A percentile compares a stretch with the other conserved stretches of the same genome.
Conservation (phyloP, 768 basidiomycete genomes). For the Leccinum sublutescens region DNA sequence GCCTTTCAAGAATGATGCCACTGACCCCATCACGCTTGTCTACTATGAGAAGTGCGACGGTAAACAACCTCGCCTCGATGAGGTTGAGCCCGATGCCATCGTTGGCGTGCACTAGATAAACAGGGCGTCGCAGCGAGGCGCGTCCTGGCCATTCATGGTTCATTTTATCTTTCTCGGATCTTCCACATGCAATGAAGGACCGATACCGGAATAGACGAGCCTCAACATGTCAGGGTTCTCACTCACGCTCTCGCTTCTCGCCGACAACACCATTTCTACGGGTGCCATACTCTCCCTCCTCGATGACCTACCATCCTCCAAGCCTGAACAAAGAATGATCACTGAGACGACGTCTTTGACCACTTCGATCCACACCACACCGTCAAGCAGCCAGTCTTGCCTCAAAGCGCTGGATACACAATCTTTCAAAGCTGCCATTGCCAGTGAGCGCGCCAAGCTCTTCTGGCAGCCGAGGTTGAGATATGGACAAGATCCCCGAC, state of each 20-base stretch:
- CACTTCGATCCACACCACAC: slow-evolving; percentile 10
- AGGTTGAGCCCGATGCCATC: slow-evolving; percentile 74
- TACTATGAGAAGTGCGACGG: slow-evolving; percentile 11
- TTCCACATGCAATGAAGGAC: background rate
- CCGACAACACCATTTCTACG: slow-evolving; percentile 40
- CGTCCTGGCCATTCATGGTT: slow-evolving; percentile 82
- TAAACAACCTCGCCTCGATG: slow-evolving; percentile 86
- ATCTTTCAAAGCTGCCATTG: slow-evolving; percentile 53
- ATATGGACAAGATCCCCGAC: slow-evolving; percentile 94
- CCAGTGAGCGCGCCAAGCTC: slow-evolving; percentile 47
- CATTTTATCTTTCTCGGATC: slow-evolving; percentile 12
- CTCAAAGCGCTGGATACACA: slow-evolving; percentile 43
- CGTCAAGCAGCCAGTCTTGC: slow-evolving; percentile 3
- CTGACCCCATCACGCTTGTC: slow-evolving; percentile 73
- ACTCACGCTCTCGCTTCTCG: slow-evolving; percentile 76
- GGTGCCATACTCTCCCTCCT: slow-evolving; percentile 60
- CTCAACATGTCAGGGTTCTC: slow-evolving; percentile 95
- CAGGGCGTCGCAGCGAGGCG: slow-evolving; percentile 58
- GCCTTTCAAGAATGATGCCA: slow-evolving; percentile 58
- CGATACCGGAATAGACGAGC: slow-evolving; percentile 55
- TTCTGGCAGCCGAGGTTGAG: slow-evolving; percentile 80
- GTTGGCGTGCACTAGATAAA: slow-evolving; percentile 52
- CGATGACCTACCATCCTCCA: slow-evolving; percentile 61
- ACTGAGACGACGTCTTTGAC: slow-evolving; percentile 9
- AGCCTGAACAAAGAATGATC: slow-evolving; percentile 35